A percentile compares a stretch with the other conserved stretches of the same genome.
These are phyloP conservation scores for Colletotrichum caudatum DNA, from an alignment of 2,329 filamentous ascomycete species.

Conservation along the genomic window DNA sequence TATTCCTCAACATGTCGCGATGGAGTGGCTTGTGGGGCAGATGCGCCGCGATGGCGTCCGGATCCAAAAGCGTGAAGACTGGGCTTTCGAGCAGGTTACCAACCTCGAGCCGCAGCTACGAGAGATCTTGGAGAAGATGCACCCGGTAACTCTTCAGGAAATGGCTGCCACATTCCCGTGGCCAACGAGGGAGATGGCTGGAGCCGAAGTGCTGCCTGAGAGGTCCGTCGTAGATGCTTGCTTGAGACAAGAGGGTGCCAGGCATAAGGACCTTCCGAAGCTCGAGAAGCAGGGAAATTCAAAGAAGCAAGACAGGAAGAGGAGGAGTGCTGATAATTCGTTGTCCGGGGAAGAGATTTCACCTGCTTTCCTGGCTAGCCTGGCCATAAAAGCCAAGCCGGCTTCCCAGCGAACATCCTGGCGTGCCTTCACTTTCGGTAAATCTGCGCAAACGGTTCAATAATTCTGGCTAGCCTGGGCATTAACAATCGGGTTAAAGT, in stretches of 20 bases:
- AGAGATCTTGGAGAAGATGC: conserved; percentile 49
- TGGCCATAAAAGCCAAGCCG: background rate
- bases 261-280: conserved; percentile 49
- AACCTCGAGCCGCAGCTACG: conserved; percentile 50
- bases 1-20: conserved; percentile 49
- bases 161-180: conserved; percentile 54
- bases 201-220: conserved; percentile 50
- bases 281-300: conserved; percentile 44
- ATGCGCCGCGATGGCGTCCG: conserved; percentile 50
- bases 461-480: background rate
- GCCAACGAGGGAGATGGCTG: conserved; percentile 52
- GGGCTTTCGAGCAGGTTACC: conserved; percentile 48
- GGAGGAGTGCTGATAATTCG: background rate
- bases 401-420: background rate
- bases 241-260: conserved; percentile 48
- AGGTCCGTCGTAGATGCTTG: conserved; percentile 43
- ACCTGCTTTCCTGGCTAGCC: conserved; percentile 1
- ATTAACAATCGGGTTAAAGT: background rate
- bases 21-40: conserved; percentile 52
- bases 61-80: conserved; percentile 48
- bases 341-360: background rate
- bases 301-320: conserved; percentile 12
- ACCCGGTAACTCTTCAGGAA: conserved; percentile 47
- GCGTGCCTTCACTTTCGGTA: conserved; percentile 8
- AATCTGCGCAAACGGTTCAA: background rate